Conservation (phyloP, 768 basidiomycete genomes). For the Calocera viscosa region DNA sequence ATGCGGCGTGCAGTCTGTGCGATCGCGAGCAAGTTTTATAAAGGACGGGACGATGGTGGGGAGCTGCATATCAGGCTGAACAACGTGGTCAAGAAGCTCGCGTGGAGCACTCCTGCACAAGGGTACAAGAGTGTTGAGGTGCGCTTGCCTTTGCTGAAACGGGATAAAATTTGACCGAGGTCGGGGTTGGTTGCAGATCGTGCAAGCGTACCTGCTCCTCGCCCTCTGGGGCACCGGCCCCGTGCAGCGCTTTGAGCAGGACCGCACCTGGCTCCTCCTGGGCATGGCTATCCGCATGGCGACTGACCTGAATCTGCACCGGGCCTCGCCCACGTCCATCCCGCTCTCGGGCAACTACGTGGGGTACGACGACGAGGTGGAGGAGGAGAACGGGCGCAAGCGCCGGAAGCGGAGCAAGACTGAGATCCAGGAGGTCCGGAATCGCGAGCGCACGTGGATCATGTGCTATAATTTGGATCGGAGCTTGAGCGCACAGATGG, state of each 20-base stretch:
- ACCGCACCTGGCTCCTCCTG: slow-evolving; percentile 81
- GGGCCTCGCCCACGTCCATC: slow-evolving; percentile 45
- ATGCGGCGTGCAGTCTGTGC: slow-evolving; percentile 57
- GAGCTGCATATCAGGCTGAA: slow-evolving; percentile 58
- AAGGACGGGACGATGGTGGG: slow-evolving; percentile 48
- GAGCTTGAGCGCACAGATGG: slow-evolving; percentile 90
- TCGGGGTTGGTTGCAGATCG: slow-evolving; percentile 40
- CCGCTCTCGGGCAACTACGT: slow-evolving; percentile 19
- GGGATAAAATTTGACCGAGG: not conserved
- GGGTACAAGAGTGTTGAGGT: slow-evolving; percentile 83
- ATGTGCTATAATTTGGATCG: slow-evolving; percentile 75
- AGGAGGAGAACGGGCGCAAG: slow-evolving; percentile 57
- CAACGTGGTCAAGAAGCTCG: slow-evolving; percentile 74
- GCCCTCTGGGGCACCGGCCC: slow-evolving; percentile 86
- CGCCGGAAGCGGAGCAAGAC: slow-evolving; percentile 38
- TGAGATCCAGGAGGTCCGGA: slow-evolving; percentile 54
- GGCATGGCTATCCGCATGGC: slow-evolving; percentile 76
- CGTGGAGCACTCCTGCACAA: slow-evolving; percentile 71
- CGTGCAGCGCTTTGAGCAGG: slow-evolving; percentile 91
- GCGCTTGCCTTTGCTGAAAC: not conserved
- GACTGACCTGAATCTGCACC: slow-evolving; percentile 88
- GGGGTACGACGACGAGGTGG: slow-evolving; percentile 42
- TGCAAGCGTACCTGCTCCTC: slow-evolving; percentile 86
- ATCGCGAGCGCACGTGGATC: slow-evolving; percentile 91
- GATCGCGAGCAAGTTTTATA: slow-evolving; percentile 85